Conservation (phyloP, 148 eudicot genomes). For the Rhododendron henanense region DNA sequence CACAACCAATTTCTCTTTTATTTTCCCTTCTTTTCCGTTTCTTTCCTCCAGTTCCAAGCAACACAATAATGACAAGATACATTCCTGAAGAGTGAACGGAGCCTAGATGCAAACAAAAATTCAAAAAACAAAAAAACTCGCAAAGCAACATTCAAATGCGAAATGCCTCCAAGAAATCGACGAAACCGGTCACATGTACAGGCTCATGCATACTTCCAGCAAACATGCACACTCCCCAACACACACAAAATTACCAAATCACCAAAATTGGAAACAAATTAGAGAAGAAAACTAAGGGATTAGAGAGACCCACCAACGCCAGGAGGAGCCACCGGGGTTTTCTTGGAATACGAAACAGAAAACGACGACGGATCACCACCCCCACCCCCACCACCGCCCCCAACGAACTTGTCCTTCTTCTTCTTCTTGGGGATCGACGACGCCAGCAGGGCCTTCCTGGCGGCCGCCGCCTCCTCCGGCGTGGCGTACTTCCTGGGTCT, state of each 20-base stretch:
- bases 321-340: constrained; percentile 28
- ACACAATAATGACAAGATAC: not conserved
- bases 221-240: not conserved
- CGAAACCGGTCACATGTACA: not conserved
- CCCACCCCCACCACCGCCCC: constrained; percentile 7
- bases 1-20: too few relatives aligned
- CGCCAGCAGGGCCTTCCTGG: constrained; percentile 39
- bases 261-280: not conserved
- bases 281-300: not conserved
- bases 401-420: constrained; percentile 26
- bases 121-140: not conserved
- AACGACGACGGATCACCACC: constrained; percentile 24
- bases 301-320: constrained; percentile 38
- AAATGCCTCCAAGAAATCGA: not conserved
- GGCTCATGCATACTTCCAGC: not conserved
- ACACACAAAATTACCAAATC: not conserved
- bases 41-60: not conserved
- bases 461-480: constrained; percentile 78
- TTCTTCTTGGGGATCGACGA: constrained; percentile 19
- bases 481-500: constrained; percentile 73
- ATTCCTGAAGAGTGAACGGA: not conserved
- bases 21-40: not conserved
- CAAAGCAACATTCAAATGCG: not conserved
- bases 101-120: not conserved
- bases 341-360: constrained; percentile 36